phyloP scores from a whole-genome alignment of 2,329 filamentous ascomycete species.

The Alternaria hordeiaustralica region DNA sequence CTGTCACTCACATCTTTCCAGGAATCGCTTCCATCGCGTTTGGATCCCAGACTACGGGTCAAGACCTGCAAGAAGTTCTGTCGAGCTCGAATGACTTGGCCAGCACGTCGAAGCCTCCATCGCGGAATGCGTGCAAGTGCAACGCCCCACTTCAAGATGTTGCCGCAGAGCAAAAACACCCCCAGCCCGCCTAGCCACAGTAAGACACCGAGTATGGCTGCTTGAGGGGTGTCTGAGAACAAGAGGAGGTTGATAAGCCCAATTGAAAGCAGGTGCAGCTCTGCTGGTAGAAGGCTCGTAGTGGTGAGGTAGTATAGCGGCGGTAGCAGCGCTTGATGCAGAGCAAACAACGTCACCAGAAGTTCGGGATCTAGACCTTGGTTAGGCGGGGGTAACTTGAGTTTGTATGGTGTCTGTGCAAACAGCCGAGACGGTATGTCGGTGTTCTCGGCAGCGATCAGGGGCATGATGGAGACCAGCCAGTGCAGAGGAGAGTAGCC shows the following conservation, averaged over 20 bases:
- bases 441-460: conserved; percentile 61
- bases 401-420: conserved; percentile 44
- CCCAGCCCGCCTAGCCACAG: conserved; percentile 71
- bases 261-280: conserved; percentile 85
- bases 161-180: conserved; percentile 74
- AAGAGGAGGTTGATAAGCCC: conserved; percentile 82
- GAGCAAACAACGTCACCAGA: conserved; percentile 74
- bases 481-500: conserved; percentile 77
- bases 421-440: conserved; percentile 43
- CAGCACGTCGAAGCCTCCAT: conserved; percentile 79
- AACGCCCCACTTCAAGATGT: conserved; percentile 82
- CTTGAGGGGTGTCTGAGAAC: conserved; percentile 69
- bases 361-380: conserved; percentile 61
- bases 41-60: conserved; percentile 43
- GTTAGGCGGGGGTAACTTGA: conserved; percentile 39
- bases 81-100: conserved; percentile 51
- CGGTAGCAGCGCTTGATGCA: conserved; percentile 78
- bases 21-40: conserved; percentile 29
- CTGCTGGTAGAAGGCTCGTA: conserved; percentile 84
- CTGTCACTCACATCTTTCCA: conserved; percentile 43
- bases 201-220: conserved; percentile 51
- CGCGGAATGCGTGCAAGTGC: conserved; percentile 85
- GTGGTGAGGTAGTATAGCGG: conserved; percentile 82
- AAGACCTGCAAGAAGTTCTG: conserved; percentile 54
- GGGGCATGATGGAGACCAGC: conserved; percentile 74